These are phyloP conservation scores for Torulaspora microellipsoides DNA, from an alignment of 805 yeast genomes.

Conservation along the genomic window DNA sequence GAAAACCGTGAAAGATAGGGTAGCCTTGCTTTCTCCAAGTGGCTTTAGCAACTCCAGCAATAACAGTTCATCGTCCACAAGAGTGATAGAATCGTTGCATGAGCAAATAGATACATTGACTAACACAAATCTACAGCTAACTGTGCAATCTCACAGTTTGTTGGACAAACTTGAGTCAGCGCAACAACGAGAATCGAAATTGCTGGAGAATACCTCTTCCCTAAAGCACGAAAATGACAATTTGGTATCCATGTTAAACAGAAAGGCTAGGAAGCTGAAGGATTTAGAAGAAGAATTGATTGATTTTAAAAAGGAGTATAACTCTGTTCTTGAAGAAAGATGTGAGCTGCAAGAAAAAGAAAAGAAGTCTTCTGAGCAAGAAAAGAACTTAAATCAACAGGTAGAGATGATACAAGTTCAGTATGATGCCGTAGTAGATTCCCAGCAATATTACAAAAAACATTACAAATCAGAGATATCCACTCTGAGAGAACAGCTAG, in stretches of 20 bases:
- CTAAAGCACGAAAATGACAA: conserved; percentile 76
- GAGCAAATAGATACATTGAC: conserved; percentile 51
- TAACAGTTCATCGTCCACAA: conserved; percentile 23
- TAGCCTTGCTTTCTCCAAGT: not conserved
- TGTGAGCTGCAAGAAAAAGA: conserved; percentile 4
- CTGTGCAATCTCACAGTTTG: conserved; percentile 44
- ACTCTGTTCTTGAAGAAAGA: conserved; percentile 6
- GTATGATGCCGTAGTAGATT: conserved; percentile 25
- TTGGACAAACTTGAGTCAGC: conserved; percentile 47
- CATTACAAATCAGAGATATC: conserved; percentile 22
- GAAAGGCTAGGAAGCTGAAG: conserved; percentile 64
- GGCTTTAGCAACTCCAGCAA: conserved; percentile 1
- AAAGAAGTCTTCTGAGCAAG: conserved; percentile 10
- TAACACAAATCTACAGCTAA: conserved; percentile 34
- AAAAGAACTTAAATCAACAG: conserved; percentile 14
- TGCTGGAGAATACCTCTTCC: conserved; percentile 50
- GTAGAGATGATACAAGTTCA: conserved; percentile 18
- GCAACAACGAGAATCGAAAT: conserved; percentile 41
- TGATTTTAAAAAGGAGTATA: conserved; percentile 7
- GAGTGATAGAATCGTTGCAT: conserved; percentile 43
- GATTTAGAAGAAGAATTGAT: conserved; percentile 53
- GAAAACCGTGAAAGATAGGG: conserved; percentile 4
- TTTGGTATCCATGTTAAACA: conserved; percentile 57
- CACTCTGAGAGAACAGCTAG: conserved; percentile 9
- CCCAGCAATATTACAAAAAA: conserved; percentile 24